These are phyloP conservation scores for Sporothrix schenckii DNA, from an alignment of 2,329 filamentous ascomycete genomes.

Conservation along the genomic window DNA sequence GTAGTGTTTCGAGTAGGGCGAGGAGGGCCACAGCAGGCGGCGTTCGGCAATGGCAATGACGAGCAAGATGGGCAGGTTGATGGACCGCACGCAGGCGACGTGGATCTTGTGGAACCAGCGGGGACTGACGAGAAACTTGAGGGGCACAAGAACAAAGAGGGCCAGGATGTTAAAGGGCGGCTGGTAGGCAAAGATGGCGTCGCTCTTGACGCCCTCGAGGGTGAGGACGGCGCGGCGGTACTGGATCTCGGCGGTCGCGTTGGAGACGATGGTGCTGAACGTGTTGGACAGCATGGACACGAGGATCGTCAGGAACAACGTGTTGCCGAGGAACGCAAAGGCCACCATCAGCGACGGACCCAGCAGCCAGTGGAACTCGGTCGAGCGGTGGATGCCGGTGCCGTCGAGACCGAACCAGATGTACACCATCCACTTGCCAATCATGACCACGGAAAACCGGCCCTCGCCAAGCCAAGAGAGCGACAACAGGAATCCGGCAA, in stretches of 20 bases:
- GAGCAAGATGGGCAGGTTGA: constrained; percentile 76
- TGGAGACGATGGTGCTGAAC: constrained; percentile 74
- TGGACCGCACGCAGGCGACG: constrained; percentile 70
- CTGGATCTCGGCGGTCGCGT: constrained; percentile 80
- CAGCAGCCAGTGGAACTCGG: constrained; percentile 76
- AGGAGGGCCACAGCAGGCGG: constrained; percentile 62
- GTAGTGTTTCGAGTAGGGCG: constrained; percentile 38
- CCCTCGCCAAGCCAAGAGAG: constrained; percentile 76
- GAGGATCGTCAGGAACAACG: constrained; percentile 83
- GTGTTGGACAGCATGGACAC: constrained; percentile 87
- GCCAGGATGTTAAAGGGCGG: constrained; percentile 84
- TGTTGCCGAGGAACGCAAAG: constrained; percentile 85
- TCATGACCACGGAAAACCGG: constrained; percentile 64
- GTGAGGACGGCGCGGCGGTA: constrained; percentile 80
- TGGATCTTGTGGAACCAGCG: constrained; percentile 92
- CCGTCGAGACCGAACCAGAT: constrained; percentile 90
- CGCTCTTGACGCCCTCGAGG: constrained; percentile 82
- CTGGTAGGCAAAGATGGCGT: constrained; percentile 79
- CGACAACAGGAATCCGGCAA: constrained; percentile 77
- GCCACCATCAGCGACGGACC: constrained; percentile 79
- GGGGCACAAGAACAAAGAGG: constrained; percentile 70
- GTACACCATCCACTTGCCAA: constrained; percentile 89
- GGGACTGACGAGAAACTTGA: constrained; percentile 76
- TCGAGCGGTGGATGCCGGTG: constrained; percentile 62
- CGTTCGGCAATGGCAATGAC: constrained; percentile 72